Conservation (phyloP, 2,329 filamentous ascomycete species). For the Beauveria bassiana region DNA sequence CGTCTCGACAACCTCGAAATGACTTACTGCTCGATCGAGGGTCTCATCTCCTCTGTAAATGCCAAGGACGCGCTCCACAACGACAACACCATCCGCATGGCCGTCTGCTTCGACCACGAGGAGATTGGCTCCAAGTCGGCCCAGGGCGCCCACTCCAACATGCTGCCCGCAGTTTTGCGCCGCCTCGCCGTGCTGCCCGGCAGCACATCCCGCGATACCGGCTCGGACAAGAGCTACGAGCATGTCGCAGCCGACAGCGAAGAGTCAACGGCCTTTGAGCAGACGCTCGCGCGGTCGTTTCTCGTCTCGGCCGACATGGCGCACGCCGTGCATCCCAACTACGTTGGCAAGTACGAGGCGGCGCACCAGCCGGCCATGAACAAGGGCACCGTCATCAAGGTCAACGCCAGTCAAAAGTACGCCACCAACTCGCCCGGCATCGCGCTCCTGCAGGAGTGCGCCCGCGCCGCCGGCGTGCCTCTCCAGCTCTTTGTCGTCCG, state of each 20-base stretch:
- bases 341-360: constrained; percentile 80
- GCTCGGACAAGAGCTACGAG: constrained; percentile 56
- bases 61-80: constrained; percentile 58
- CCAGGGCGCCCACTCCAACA: constrained; percentile 88
- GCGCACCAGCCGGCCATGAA: constrained; percentile 94
- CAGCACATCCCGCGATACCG: constrained; percentile 51
- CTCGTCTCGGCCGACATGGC: constrained; percentile 97
- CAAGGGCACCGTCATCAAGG: constrained; percentile 91
- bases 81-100: constrained; percentile 79
- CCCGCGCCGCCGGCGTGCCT: constrained; percentile 66
- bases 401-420: constrained; percentile 96
- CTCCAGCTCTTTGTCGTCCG: constrained; percentile 93
- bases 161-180: constrained; percentile 78
- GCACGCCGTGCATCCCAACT: constrained; percentile 93
- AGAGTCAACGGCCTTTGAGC: constrained; percentile 78
- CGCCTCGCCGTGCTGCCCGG: constrained; percentile 75
- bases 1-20: constrained; percentile 93
- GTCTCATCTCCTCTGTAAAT: constrained; percentile 71
- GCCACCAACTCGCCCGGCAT: constrained; percentile 95
- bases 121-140: constrained; percentile 91
- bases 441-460: constrained; percentile 82
- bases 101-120: constrained; percentile 94
- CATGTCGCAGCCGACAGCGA: constrained; percentile 49
- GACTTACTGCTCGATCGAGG: constrained; percentile 86
- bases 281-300: constrained; percentile 85